Conservation (phyloP, 371 early-diverging fungal species). For the Rhizopus delemar region DNA sequence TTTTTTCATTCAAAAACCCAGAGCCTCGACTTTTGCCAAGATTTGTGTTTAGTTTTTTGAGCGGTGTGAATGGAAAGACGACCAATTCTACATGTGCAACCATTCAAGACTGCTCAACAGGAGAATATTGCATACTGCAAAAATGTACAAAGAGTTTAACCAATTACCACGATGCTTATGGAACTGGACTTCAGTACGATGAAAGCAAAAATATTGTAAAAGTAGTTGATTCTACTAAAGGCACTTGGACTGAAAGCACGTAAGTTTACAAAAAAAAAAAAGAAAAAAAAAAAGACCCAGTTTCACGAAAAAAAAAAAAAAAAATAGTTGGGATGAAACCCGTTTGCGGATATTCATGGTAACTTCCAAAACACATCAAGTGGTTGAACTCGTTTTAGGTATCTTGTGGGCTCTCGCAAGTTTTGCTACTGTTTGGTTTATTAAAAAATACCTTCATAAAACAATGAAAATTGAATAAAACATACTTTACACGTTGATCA, state of each 20-base stretch:
- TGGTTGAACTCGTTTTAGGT: conserved; percentile 65
- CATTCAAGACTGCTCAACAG: conserved; percentile 37
- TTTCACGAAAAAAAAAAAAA: too few relatives aligned
- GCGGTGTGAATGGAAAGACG: conserved; percentile 51
- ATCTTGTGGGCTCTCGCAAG: conserved; percentile 47
- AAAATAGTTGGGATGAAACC: conserved; percentile 52
- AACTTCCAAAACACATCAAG: conserved; percentile 57
- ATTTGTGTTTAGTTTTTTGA: conserved; percentile 54
- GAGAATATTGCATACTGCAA: conserved; percentile 55
- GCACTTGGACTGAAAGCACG: conserved; percentile 74
- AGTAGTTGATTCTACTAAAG: conserved; percentile 64
- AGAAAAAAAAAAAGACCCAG: not conserved
- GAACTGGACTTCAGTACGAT: conserved; percentile 67
- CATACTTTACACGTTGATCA: not conserved
- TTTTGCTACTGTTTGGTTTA: conserved; percentile 35
- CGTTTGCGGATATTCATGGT: conserved; percentile 60
- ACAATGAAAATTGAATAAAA: conserved; percentile 44
- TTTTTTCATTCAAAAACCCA: conserved; percentile 44
- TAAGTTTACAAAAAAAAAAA: conserved; percentile 38
- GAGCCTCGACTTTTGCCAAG: conserved; percentile 39
- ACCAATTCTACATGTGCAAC: conserved; percentile 30
- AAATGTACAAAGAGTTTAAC: conserved; percentile 59
- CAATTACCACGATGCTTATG: conserved; percentile 72
- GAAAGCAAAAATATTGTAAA: conserved; percentile 42
- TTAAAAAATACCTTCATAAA: conserved; percentile 41